Base-by-base conservation (phyloP, 306 rosid genomes). In the Malus sylvestris region DNA sequence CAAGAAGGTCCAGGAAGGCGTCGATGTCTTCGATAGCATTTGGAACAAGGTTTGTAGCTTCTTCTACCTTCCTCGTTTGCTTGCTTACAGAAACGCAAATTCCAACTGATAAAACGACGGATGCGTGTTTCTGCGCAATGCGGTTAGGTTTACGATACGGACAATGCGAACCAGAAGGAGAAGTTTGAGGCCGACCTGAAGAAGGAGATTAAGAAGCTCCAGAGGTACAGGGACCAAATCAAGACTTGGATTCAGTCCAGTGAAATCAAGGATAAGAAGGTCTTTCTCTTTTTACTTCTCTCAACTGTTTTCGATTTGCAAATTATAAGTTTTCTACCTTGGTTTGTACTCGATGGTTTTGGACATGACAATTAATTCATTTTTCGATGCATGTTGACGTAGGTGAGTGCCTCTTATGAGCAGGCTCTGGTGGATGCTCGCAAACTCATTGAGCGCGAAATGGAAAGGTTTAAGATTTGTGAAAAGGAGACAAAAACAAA, bases 351-450 rank as follows among this genome's bases (percentile, higher is more conserved):
- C 65, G 45, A 38, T 8, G 76, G 67, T 52, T 46, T 76, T 80
- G 75, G 74, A 70, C 77, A 75, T 83, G 70, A 20, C 49, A 66
- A 33, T 78, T 72, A 53, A 81, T 78, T 71, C 18, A 64, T 82
- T 62, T 79, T 86, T 79, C 83, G 85, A 69, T 77, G 67, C 78
- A 38, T 78, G 79, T 80, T 83, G 88, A 79, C 70, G 75, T 73
- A 95, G 98, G 97, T 94, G 81, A 94, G 98, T 89, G 98, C 98
- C 79, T 89, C 97, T 65, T 94, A 94, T 84, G 98, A 94, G 90
- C 97, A 92, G 89, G 93, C 91, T 35, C 81, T 95, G 85, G 93
- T 95, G 83, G 98, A 95, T 90, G 92, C 98, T 58, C 98, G 98
- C 51, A 92, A 95, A 86, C 84, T 73, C 45, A 95, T 95, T 70